Percentiles rank a stretch among this genome's conserved stretches.
These are phyloP conservation scores for Spathaspora gorwiae DNA, from an alignment of 805 yeast species.

Conservation along the genomic window DNA sequence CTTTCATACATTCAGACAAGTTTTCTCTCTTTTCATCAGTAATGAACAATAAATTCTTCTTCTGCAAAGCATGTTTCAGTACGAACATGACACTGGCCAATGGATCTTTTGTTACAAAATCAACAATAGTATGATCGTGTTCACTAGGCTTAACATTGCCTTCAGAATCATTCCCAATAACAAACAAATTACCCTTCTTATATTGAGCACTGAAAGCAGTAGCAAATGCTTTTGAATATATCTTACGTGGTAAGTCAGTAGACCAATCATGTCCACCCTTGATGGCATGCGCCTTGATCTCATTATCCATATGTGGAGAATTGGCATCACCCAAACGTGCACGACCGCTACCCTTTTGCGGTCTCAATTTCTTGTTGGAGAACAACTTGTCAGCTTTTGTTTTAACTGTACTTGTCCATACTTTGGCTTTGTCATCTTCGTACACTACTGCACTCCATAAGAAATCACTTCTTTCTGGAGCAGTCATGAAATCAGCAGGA, in stretches of 20 bases:
- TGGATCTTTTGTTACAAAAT: slow-evolving; percentile 1
- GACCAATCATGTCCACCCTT: slow-evolving; percentile 87
- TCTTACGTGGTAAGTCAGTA: slow-evolving; percentile 67
- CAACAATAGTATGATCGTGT: slow-evolving; percentile 9
- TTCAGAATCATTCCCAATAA: slow-evolving; percentile 52
- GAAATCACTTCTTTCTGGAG: slow-evolving; percentile 74
- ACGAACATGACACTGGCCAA: slow-evolving; percentile 23
- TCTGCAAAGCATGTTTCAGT: slow-evolving; percentile 44
- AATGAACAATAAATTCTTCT: slow-evolving; percentile 61
- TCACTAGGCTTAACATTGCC: slow-evolving; percentile 10
- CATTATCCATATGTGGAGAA: slow-evolving; percentile 86
- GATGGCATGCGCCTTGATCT: slow-evolving; percentile 85
- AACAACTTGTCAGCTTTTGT: slow-evolving; percentile 84
- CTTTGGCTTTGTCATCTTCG: slow-evolving; percentile 86
- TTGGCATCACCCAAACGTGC: slow-evolving; percentile 97
- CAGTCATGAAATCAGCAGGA: slow-evolving; percentile 53
- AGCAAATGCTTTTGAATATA: slow-evolving; percentile 72
- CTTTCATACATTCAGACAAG: slow-evolving; percentile 47
- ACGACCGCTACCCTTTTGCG: slow-evolving; percentile 91
- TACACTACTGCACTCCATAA: slow-evolving; percentile 91
- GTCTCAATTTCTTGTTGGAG: slow-evolving; percentile 74
- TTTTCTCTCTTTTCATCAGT: slow-evolving; percentile 58
- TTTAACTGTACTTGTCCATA: slow-evolving; percentile 82
- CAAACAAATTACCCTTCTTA: slow-evolving; percentile 63
- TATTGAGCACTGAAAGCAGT: slow-evolving; percentile 81